A percentile compares a stretch with the other conserved stretches of the same genome.
phyloP scores from a whole-genome alignment of 805 yeast species.

The Starmera pachycereana region DNA sequence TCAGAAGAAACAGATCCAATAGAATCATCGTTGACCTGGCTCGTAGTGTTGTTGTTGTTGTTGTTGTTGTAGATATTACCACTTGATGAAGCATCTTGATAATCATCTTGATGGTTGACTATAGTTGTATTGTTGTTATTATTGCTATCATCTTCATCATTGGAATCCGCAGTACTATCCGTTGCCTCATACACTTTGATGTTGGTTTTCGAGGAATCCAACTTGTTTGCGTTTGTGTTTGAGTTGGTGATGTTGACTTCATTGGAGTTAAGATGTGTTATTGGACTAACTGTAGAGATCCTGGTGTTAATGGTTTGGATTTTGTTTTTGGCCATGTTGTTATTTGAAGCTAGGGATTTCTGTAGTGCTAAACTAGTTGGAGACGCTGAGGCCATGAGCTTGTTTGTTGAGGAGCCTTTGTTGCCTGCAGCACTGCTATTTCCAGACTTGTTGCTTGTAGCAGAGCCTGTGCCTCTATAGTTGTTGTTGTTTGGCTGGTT shows the following conservation, averaged over 20 bases:
- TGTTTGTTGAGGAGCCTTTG: too few relatives aligned
- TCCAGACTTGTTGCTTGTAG: not conserved
- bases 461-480: conserved; percentile 2
- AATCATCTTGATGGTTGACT: not conserved
- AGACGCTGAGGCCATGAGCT: too few relatives aligned
- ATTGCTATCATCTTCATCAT: conserved; percentile 2
- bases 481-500: conserved; percentile 3
- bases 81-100: conserved; percentile 2
- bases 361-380: too few relatives aligned
- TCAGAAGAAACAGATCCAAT: conserved; percentile 1
- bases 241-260: not conserved
- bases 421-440: too few relatives aligned
- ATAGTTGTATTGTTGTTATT: conserved; percentile 1
- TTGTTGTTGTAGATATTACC: not conserved
- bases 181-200: conserved; percentile 20
- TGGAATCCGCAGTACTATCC: conserved; percentile 14
- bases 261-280: not conserved
- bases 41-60: not conserved
- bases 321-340: not conserved
- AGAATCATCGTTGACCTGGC: not conserved
- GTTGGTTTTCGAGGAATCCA: conserved; percentile 9
- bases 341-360: too few relatives aligned
- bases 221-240: conserved; percentile 1
- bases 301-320: not conserved
- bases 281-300: too few relatives aligned